These are phyloP conservation scores for Elasticomyces elasticus DNA, from an alignment of 495 filamentous ascomycete species.

Conservation along the genomic window DNA sequence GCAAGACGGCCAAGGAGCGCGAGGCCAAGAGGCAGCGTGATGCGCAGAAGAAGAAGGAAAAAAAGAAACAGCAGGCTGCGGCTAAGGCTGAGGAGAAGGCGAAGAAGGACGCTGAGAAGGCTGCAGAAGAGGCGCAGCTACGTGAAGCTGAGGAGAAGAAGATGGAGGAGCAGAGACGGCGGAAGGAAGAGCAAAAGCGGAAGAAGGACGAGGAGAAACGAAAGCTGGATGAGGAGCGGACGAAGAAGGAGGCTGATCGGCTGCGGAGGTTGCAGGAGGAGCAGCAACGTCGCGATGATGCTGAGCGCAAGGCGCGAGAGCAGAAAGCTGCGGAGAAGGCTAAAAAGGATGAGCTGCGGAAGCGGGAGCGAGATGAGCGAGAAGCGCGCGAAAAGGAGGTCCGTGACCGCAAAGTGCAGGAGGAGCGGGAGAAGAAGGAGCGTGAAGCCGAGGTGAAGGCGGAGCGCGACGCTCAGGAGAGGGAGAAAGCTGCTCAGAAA, in stretches of 20 bases:
- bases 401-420: constrained; percentile 44
- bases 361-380: constrained; percentile 63
- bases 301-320: constrained; percentile 62
- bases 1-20: constrained; percentile 58
- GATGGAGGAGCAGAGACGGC: constrained; percentile 64
- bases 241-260: constrained; percentile 68
- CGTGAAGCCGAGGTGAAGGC: constrained; percentile 29
- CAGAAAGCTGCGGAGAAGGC: constrained; percentile 64
- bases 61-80: constrained; percentile 71
- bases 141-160: constrained; percentile 70
- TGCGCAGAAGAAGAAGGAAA: constrained; percentile 86
- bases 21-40: constrained; percentile 91
- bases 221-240: constrained; percentile 76
- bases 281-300: constrained; percentile 69
- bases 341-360: constrained; percentile 50
- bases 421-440: constrained; percentile 41
- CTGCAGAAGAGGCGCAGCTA: constrained; percentile 73
- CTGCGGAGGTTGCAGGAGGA: constrained; percentile 69
- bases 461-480: constrained; percentile 47
- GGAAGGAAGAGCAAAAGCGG: constrained; percentile 80
- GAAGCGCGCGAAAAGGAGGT: constrained; percentile 55
- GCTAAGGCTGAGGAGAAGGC: constrained; percentile 84
- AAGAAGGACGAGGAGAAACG: constrained; percentile 89
- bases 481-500: constrained; percentile 47
- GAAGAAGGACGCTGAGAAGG: constrained; percentile 75